Evolutionary conservation across 371 early-diverging fungal genomes (phyloP).

Genomic region (Polyrhizophydium stewartii): DNA sequence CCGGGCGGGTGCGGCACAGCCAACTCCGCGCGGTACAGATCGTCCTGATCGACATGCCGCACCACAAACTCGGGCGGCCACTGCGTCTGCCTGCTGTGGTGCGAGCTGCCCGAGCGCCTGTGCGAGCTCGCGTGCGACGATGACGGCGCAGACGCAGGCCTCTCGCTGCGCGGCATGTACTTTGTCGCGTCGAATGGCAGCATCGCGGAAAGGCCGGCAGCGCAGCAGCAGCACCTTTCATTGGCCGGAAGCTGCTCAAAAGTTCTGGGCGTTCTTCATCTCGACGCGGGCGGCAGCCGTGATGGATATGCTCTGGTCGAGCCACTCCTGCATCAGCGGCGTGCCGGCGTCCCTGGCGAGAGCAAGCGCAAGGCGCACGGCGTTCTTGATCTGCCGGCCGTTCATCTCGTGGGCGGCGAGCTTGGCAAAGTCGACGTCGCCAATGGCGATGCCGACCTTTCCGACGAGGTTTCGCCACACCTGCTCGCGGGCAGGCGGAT

Average conservation of each 20-base stretch:
- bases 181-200: too few species aligned
- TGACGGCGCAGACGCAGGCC: too few species aligned
- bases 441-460: slow-evolving; percentile 11
- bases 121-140: too few species aligned
- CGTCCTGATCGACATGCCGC: not conserved
- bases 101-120: too few species aligned
- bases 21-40: not conserved
- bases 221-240: too few species aligned
- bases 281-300: slow-evolving; percentile 27
- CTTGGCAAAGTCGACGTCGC: slow-evolving; percentile 21
- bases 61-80: not conserved
- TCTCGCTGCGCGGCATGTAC: too few species aligned
- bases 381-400: slow-evolving; percentile 52
- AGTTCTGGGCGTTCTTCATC: slow-evolving; percentile 20
- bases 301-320: slow-evolving; percentile 35
- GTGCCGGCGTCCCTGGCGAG: slow-evolving; percentile 23
- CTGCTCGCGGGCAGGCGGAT: slow-evolving; percentile 30
- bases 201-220: too few species aligned
- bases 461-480: slow-evolving; percentile 46
- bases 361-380: slow-evolving; percentile 41
- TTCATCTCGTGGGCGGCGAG: slow-evolving; percentile 35
- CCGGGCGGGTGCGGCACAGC: not conserved
- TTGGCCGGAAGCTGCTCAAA: not conserved
- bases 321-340: slow-evolving; percentile 16
- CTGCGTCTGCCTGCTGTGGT: not conserved